Conservation (phyloP, 1,284 basidiomycete species). For the Rhodotorula glutinis region DNA sequence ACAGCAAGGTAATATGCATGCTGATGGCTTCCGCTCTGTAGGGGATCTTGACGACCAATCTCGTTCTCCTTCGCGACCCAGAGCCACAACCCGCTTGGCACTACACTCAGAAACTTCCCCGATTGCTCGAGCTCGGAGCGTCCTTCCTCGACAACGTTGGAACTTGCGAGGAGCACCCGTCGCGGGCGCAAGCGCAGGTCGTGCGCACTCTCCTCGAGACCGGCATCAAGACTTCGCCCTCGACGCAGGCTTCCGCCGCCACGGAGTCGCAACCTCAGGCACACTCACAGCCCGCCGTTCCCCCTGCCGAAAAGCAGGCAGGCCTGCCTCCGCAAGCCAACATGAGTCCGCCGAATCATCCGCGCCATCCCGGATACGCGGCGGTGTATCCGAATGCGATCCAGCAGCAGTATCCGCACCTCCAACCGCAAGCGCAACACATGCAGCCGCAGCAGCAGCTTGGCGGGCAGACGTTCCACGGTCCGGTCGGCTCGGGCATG, state of each 20-base stretch:
- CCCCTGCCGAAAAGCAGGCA: too few relatives aligned
- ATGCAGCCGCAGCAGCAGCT: neutral
- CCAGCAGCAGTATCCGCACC: neutral
- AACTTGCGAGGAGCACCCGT: constrained; percentile 32
- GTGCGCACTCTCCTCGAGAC: constrained; percentile 35
- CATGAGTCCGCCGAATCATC: too few relatives aligned
- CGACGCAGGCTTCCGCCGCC: constrained; percentile 7
- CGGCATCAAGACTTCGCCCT: constrained; percentile 28
- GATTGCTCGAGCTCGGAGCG: constrained; percentile 39
- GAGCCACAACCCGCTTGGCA: constrained; percentile 31
- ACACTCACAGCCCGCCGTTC: too few relatives aligned
- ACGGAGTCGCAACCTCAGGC: neutral
- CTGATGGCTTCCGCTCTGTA: neutral
- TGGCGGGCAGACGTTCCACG: neutral
- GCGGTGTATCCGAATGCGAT: neutral
- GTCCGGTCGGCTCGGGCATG: neutral
- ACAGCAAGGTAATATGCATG: neutral
- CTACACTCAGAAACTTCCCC: constrained; percentile 37
- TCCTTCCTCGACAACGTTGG: constrained; percentile 39
- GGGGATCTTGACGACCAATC: constrained; percentile 37
- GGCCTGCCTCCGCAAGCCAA: too few relatives aligned
- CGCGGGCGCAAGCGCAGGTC: constrained; percentile 31
- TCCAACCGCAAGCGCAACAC: neutral
- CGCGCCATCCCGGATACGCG: too few relatives aligned
- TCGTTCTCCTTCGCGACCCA: constrained; percentile 26